Evolutionary conservation across 805 yeast species (phyloP), one percentile per base, ranked within the genome.

Genomic region (Yarrowia sp.): DNA sequence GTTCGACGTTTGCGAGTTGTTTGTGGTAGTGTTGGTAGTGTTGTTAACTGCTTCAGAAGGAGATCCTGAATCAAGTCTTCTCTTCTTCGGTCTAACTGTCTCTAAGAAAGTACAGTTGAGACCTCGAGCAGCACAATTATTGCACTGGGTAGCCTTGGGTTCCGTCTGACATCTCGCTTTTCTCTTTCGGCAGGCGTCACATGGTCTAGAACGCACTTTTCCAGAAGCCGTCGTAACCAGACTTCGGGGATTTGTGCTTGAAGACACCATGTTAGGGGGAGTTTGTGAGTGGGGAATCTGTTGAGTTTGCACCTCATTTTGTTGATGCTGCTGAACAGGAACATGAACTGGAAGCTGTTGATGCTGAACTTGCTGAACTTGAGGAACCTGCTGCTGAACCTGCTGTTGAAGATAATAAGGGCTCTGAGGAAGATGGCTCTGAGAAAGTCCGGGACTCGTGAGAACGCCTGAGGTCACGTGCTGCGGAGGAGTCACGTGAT

Each of bases 131-230:
- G 87, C 94, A 75, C 96, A 91, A 69, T 85, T 86, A 39, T 83
- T 84, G 74, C 96, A 91, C 66, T 81, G 82, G 60, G 80, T 66
- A 56, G 66, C 70, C 42, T 64, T 69, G 76, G 51, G 85, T 73
- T 63, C 83, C 84, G 85, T 77, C 24, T 88, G 86, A 76, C 97
- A 92, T 66, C 88, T 84, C 21, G 87, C 86, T 70, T 88, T 89
- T 51, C 92, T 78, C 63, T 91, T 77, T 41, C 96, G 78, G 72
- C 97, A 92, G 67, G 86, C 90, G 69, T 89, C 96, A 70, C 97
- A 91, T 0, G 96, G 93, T 16, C 79, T 65, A 10, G 70, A 64
- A 58, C 72, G 71, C 53, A 67, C 65, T 19, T 55, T 55, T 14
- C 61, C 61, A 3, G 61, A 55, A 2, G 36, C 47, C 6, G 61